These are phyloP conservation scores for Rubroshorea leprosula DNA, from an alignment of 345 rosid genomes.

Conservation along the genomic window DNA sequence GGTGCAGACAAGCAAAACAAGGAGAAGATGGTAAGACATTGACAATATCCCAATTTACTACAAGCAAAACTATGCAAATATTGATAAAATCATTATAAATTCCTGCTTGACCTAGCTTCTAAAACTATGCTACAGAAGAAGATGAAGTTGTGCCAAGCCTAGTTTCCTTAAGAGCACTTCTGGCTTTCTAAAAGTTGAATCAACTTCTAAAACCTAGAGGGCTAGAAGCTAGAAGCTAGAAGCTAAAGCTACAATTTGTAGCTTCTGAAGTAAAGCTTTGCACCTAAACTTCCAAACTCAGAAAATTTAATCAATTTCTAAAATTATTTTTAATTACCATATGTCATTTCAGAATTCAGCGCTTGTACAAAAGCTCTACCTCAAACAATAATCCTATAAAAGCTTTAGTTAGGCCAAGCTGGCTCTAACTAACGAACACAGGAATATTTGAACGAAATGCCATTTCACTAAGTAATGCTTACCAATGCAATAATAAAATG, in stretches of 20 bases:
- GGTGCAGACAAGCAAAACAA: constrained; percentile 7
- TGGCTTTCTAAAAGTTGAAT: neutral
- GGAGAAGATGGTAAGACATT: constrained; percentile 11
- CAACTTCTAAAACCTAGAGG: no score
- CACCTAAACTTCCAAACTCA: no score
- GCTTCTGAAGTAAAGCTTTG: no score
- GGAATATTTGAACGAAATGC: neutral
- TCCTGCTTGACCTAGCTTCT: neutral
- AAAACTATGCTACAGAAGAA: neutral
- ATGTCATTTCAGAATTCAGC: no score
- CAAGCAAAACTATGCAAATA: no score
- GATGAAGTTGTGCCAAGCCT: neutral
- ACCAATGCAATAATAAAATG: constrained; percentile 95
- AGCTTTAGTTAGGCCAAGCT: neutral
- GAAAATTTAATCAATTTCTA: no score
- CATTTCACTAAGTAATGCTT: constrained; percentile 8
- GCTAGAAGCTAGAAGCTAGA: no score
- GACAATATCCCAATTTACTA: neutral
- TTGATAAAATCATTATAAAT: neutral
- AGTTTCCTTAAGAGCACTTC: neutral
- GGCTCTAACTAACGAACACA: neutral
- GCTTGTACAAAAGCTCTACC: no score
- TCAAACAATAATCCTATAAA: no score
- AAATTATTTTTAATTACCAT: no score
- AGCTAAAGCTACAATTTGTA: neutral